A percentile compares a stretch with the other conserved stretches of the same genome.
Evolutionary conservation across 176 grass and related monocot species (phyloP).

Genomic region (Metroxylon sagu): DNA sequence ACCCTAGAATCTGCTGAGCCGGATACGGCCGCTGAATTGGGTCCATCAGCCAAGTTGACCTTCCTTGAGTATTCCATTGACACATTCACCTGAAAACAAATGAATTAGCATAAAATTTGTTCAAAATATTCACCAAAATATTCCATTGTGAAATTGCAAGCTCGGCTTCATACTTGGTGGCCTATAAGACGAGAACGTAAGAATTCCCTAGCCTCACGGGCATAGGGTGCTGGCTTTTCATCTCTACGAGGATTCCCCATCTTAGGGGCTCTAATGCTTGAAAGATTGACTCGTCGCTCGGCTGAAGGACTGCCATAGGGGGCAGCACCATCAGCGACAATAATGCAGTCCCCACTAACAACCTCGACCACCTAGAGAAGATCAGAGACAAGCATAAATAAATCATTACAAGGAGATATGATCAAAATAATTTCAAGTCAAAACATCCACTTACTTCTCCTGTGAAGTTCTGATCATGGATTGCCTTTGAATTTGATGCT

Average conservation of each 20-base stretch:
- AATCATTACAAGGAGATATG: not conserved
- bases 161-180: slow-evolving; percentile 48
- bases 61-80: slow-evolving; percentile 97
- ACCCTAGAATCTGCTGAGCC: slow-evolving; percentile 50
- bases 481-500: slow-evolving; percentile 73
- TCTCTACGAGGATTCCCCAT: slow-evolving; percentile 73
- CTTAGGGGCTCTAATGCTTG: slow-evolving; percentile 86
- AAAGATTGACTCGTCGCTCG: slow-evolving; percentile 80
- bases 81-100: slow-evolving; percentile 54
- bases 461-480: slow-evolving; percentile 89
- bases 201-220: slow-evolving; percentile 89
- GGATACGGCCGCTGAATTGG: slow-evolving; percentile 28
- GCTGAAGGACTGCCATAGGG: slow-evolving; percentile 71
- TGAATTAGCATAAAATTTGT: not conserved
- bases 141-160: not conserved
- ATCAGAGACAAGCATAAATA: slow-evolving; percentile 3
- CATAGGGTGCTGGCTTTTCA: slow-evolving; percentile 50
- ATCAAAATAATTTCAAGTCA: not conserved
- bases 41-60: slow-evolving; percentile 46
- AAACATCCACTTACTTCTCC: slow-evolving; percentile 47
- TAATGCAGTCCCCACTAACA: slow-evolving; percentile 90
- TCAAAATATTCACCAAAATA: no score
- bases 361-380: slow-evolving; percentile 78
- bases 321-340: slow-evolving; percentile 77
- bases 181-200: slow-evolving; percentile 83